Percentiles rank a stretch among this genome's conserved stretches.
These are phyloP conservation scores for Neurospora discreta DNA, from an alignment of 495 filamentous ascomycete species.

Conservation along the genomic window DNA sequence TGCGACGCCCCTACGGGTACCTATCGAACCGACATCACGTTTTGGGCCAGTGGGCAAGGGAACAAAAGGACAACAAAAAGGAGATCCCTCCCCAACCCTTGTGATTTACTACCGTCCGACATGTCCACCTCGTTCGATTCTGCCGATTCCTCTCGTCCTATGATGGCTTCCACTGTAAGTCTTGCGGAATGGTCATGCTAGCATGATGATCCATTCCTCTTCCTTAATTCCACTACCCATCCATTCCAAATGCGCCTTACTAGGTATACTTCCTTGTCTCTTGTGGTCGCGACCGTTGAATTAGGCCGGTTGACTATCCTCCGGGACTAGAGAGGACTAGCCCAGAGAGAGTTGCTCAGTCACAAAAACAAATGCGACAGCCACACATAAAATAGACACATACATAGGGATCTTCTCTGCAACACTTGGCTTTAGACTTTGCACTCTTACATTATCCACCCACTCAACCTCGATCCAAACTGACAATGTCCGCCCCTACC, in stretches of 20 bases:
- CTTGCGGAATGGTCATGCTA: not conserved
- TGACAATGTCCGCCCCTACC: not conserved
- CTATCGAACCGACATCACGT: not conserved
- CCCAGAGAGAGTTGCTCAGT: not conserved
- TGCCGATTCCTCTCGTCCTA: slow-evolving; percentile 62
- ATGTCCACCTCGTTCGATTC: slow-evolving; percentile 64
- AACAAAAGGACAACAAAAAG: not conserved
- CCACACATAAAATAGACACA: not conserved
- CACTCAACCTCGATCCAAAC: not conserved
- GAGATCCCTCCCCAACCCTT: not conserved
- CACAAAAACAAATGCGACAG: not conserved
- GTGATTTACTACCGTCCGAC: slow-evolving; percentile 14
- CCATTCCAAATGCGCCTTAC: not conserved
- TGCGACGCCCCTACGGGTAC: not conserved
- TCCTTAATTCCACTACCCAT: not conserved
- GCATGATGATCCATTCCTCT: not conserved
- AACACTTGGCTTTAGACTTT: not conserved
- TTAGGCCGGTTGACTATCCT: not conserved
- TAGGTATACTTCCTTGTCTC: not conserved
- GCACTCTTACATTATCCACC: not conserved
- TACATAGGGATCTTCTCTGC: not conserved
- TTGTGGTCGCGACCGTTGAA: not conserved
- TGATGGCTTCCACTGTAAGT: slow-evolving; percentile 67
- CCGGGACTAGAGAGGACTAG: not conserved
- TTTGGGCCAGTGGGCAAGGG: not conserved